phyloP scores from a whole-genome alignment of 306 rosid species.

The Cucurbita maxima region DNA sequence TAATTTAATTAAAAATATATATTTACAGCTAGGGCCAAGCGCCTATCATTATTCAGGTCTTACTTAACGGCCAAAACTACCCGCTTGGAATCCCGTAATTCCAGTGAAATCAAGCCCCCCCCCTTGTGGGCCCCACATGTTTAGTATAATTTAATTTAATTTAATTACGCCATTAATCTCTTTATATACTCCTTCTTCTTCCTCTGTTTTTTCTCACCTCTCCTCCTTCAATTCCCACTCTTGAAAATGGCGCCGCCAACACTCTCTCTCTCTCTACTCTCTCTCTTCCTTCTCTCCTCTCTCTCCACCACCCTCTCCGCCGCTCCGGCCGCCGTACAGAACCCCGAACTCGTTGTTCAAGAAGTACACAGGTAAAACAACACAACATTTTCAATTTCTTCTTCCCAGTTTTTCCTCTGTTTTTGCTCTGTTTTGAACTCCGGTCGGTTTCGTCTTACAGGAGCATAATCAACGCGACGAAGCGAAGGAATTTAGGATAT shows the following conservation, averaged over 20 bases:
- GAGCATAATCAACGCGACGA: constrained; percentile 47
- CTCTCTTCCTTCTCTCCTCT: constrained; percentile 21
- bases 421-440: neutral
- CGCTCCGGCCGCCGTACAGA: constrained; percentile 1
- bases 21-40: too few relatives aligned
- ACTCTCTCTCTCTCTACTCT: constrained; percentile 10
- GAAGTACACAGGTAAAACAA: constrained; percentile 63
- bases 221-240: neutral
- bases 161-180: constrained; percentile 51
- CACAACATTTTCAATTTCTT: neutral
- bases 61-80: constrained; percentile 71
- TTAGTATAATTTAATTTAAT: constrained; percentile 46
- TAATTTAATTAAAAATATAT: too few relatives aligned
- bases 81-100: constrained; percentile 47
- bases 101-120: constrained; percentile 45
- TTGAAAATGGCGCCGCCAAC: neutral
- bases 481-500: constrained; percentile 64
- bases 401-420: neutral
- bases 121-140: constrained; percentile 43
- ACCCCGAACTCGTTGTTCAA: constrained; percentile 46
- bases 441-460: constrained; percentile 15
- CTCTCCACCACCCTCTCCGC: constrained; percentile 24
- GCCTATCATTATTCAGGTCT: constrained; percentile 1
- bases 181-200: constrained; percentile 41
- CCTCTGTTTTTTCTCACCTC: neutral